A percentile compares a stretch with the other conserved stretches of the same genome.
phyloP scores from a whole-genome alignment of 2,329 filamentous ascomycete species.

The Trichoderma asperellum region DNA sequence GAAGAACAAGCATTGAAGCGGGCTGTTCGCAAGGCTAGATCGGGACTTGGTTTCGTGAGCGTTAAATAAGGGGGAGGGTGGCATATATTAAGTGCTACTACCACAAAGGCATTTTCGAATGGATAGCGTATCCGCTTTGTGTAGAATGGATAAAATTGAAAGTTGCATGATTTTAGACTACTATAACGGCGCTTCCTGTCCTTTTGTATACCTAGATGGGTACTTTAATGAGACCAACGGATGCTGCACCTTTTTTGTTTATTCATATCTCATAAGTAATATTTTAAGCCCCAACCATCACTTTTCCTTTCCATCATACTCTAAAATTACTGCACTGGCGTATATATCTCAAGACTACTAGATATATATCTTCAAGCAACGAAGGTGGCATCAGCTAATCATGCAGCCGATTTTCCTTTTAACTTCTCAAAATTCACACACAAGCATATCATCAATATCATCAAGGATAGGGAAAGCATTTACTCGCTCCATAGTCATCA shows the following conservation, averaged over 20 bases:
- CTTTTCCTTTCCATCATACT: no score
- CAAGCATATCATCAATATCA: no score
- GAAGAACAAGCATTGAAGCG: slow-evolving; percentile 66
- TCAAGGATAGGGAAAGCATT: no score
- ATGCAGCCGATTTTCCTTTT: no score
- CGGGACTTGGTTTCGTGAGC: slow-evolving; percentile 66
- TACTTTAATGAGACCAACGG: neutral
- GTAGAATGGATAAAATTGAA: neutral
- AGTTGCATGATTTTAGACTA: neutral
- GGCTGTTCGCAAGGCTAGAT: slow-evolving; percentile 60
- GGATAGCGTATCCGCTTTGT: neutral
- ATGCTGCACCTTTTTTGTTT: neutral
- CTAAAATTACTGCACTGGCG: no score
- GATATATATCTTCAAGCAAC: no score
- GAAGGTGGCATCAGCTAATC: no score
- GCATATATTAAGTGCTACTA: neutral
- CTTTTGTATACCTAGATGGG: neutral
- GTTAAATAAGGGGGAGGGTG: slow-evolving; percentile 56
- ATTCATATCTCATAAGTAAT: neutral
- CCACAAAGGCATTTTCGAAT: neutral
- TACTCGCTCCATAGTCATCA: no score
- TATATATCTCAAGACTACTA: no score
- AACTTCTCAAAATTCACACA: no score
- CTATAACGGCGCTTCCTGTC: neutral
- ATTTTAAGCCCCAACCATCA: neutral